phyloP scores from a whole-genome alignment of 768 basidiomycete species.

The Ephemerocybe angulata region DNA sequence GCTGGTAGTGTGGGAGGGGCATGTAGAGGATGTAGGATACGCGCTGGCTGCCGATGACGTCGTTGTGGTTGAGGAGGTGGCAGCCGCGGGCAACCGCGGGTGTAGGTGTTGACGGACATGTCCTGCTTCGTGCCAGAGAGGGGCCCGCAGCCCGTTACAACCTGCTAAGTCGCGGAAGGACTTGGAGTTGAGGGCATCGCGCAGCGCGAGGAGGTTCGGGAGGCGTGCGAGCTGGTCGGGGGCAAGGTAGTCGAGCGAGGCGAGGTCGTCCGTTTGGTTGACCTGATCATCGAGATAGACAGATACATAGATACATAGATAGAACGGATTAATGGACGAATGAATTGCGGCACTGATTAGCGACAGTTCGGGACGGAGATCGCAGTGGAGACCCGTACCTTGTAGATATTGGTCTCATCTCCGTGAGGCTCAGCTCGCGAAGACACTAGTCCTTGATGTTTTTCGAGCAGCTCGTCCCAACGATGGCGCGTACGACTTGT shows the following conservation, averaged over 20 bases:
- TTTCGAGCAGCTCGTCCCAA: conserved; percentile 74
- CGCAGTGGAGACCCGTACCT: no score
- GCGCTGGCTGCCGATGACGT: conserved; percentile 90
- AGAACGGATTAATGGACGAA: no score
- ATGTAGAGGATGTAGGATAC: conserved; percentile 98
- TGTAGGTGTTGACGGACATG: conserved; percentile 92
- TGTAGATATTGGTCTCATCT: conserved; percentile 99
- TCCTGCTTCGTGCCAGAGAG: conserved; percentile 91
- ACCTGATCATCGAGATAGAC: no score
- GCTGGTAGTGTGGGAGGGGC: conserved; percentile 67
- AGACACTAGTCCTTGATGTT: conserved; percentile 85
- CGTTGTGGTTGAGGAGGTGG: conserved; percentile 97
- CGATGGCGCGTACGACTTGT: conserved; percentile 60
- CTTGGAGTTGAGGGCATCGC: conserved; percentile 86
- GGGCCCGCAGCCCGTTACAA: conserved; percentile 89
- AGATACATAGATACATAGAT: no score
- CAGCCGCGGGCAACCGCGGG: conserved; percentile 85
- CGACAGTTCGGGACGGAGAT: no score
- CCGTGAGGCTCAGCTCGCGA: conserved; percentile 72
- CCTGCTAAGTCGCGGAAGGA: conserved; percentile 76
- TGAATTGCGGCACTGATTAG: no score
- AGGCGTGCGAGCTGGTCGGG: conserved; percentile 74
- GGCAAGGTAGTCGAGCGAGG: conserved; percentile 85
- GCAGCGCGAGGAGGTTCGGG: conserved; percentile 74
- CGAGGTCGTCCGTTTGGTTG: conserved; percentile 95